Conservation (phyloP, 2,329 filamentous ascomycete genomes). For the Ascosphaera pollenicola region DNA sequence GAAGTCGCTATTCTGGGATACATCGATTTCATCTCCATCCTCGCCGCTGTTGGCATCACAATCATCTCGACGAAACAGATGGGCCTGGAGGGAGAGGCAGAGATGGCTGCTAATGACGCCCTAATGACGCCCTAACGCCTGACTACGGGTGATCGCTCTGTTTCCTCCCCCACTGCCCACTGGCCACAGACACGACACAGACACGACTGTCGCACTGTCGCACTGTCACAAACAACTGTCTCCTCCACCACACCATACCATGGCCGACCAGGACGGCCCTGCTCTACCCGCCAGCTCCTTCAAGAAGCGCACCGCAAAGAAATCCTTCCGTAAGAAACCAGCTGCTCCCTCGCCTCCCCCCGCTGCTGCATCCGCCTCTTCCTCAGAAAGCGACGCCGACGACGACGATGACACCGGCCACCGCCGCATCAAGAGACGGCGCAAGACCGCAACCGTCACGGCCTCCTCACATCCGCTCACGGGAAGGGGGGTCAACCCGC, state of each 20-base stretch:
- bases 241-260: no score
- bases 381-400: conserved; percentile 14
- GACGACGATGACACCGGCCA: conserved; percentile 30
- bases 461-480: conserved; percentile 38
- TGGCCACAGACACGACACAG: no score
- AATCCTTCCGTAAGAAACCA: conserved; percentile 51
- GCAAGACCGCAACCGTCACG: conserved; percentile 45
- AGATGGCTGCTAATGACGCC: no score
- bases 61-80: conserved; percentile 12
- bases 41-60: conserved; percentile 14
- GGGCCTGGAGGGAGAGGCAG: no score
- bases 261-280: conserved; percentile 8
- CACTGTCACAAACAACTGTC: no score
- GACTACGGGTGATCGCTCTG: no score
- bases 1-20: conserved; percentile 18
- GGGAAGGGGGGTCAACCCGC: conserved; percentile 14
- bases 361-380: conserved; percentile 31
- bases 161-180: no score
- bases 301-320: conserved; percentile 69
- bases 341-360: conserved; percentile 50
- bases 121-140: no score
- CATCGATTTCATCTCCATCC: conserved; percentile 16
- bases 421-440: conserved; percentile 56
- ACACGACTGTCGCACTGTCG: no score
- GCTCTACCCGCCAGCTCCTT: conserved; percentile 29